Conservation (phyloP, 2,329 filamentous ascomycete genomes). For the Xylaria sp. region DNA sequence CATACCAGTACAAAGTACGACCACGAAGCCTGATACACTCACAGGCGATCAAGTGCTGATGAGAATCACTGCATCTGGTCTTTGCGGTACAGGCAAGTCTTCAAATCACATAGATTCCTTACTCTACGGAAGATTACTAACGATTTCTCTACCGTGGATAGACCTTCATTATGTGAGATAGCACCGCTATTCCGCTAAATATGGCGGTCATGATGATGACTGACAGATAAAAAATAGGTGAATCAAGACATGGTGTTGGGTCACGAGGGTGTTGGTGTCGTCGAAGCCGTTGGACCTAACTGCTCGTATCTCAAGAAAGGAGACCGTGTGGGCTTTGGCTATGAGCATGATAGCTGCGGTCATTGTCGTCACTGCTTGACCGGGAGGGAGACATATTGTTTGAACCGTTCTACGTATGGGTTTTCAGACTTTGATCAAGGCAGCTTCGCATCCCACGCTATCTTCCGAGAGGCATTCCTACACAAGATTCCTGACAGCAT, state of each 20-base stretch:
- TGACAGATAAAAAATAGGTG: neutral
- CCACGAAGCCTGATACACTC: neutral
- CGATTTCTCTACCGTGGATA: neutral
- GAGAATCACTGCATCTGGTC: constrained; percentile 1
- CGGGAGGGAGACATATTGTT: neutral
- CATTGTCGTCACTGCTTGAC: constrained; percentile 4
- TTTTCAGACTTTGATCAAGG: neutral
- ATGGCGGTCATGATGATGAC: neutral
- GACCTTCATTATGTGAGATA: neutral
- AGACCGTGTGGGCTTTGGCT: neutral
- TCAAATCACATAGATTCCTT: neutral
- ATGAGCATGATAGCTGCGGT: constrained; percentile 1
- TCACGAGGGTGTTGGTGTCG: constrained; percentile 1
- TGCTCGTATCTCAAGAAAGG: neutral
- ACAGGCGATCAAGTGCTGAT: neutral
- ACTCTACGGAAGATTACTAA: neutral
- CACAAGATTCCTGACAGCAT: constrained; percentile 1
- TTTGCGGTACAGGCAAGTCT: neutral
- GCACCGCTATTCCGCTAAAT: neutral
- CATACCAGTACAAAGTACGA: neutral
- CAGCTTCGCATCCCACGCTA: constrained; percentile 2
- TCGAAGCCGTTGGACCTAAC: neutral
- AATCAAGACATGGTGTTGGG: neutral
- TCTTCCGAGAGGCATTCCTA: neutral
- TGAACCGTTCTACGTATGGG: neutral